These are phyloP conservation scores for Neurospora sublineolata DNA, from an alignment of 495 filamentous ascomycete species.

Conservation along the genomic window DNA sequence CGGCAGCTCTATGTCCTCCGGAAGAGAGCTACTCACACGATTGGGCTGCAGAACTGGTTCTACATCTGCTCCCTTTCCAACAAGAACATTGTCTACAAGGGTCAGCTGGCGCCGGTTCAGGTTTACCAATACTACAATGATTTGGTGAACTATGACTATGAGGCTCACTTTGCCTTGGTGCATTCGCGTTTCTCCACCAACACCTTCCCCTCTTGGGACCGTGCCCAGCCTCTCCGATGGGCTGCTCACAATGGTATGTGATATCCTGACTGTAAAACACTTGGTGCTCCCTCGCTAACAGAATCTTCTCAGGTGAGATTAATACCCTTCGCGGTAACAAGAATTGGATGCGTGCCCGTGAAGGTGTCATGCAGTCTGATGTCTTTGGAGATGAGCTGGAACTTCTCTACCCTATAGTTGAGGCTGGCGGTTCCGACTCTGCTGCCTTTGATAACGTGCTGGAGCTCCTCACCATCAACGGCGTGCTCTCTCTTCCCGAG, in stretches of 20 bases:
- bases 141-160: conserved; percentile 92
- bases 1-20: conserved; percentile 87
- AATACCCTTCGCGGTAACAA: conserved; percentile 98
- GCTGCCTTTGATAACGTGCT: conserved; percentile 98
- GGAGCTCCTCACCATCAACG: conserved; percentile 91
- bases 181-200: conserved; percentile 99
- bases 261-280: conserved; percentile 8
- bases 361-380: conserved; percentile 88
- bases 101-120: conserved; percentile 87
- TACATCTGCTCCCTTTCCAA: conserved; percentile 96
- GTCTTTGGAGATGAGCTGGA: conserved; percentile 93
- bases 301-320: conserved; percentile 55
- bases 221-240: conserved; percentile 93
- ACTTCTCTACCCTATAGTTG: conserved; percentile 83
- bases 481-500: conserved; percentile 90
- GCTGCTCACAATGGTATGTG: conserved; percentile 86
- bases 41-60: conserved; percentile 97
- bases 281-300: conserved; percentile 23
- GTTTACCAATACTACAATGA: conserved; percentile 99
- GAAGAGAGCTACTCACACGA: conserved; percentile 87
- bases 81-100: conserved; percentile 99
- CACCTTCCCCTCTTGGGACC: conserved; percentile 98
- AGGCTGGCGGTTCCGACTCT: conserved; percentile 96
- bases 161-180: conserved; percentile 94
- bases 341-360: conserved; percentile 99